Evolutionary conservation across 495 filamentous ascomycete genomes (phyloP).

Genomic region (Hypomontagnella submonticulosa): DNA sequence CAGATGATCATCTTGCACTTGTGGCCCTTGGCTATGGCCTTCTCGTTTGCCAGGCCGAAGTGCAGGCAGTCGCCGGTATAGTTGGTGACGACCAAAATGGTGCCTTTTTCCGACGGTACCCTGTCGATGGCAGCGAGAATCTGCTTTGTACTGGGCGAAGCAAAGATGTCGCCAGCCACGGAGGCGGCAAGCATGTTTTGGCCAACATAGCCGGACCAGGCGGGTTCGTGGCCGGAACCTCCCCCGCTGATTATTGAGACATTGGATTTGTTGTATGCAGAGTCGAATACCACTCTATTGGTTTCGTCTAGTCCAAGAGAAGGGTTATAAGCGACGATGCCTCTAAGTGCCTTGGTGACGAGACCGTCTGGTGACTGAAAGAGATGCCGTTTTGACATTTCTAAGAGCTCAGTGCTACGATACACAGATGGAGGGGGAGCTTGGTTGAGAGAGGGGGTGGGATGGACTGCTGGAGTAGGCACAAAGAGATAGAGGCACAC

Average conservation of each 20-base stretch:
- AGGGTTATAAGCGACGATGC: conserved; percentile 66
- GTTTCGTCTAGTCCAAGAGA: conserved; percentile 65
- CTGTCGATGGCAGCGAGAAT: conserved; percentile 67
- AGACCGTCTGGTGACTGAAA: conserved; percentile 61
- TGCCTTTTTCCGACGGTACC: conserved; percentile 66
- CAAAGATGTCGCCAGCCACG: conserved; percentile 71
- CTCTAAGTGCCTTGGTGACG: conserved; percentile 65
- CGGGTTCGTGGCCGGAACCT: conserved; percentile 71
- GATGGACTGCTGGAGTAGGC: too few species aligned
- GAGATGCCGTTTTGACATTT: conserved; percentile 61
- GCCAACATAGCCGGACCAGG: conserved; percentile 72
- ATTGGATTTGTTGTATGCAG: conserved; percentile 58
- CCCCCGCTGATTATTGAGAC: conserved; percentile 71
- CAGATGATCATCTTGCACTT: conserved; percentile 67
- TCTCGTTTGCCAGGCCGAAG: conserved; percentile 71
- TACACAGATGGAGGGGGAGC: neutral
- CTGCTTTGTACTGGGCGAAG: conserved; percentile 70
- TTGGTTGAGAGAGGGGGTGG: conserved; percentile 12
- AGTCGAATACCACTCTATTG: conserved; percentile 68
- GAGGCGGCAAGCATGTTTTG: conserved; percentile 69
- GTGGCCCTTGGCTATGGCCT: conserved; percentile 65
- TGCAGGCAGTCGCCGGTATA: conserved; percentile 75
- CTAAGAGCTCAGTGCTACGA: conserved; percentile 11
- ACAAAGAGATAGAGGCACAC: too few species aligned
- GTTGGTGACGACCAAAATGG: conserved; percentile 72